Base-by-base conservation (phyloP, 352 stramenopile genomes). In the Globisporangium lucens region DNA sequence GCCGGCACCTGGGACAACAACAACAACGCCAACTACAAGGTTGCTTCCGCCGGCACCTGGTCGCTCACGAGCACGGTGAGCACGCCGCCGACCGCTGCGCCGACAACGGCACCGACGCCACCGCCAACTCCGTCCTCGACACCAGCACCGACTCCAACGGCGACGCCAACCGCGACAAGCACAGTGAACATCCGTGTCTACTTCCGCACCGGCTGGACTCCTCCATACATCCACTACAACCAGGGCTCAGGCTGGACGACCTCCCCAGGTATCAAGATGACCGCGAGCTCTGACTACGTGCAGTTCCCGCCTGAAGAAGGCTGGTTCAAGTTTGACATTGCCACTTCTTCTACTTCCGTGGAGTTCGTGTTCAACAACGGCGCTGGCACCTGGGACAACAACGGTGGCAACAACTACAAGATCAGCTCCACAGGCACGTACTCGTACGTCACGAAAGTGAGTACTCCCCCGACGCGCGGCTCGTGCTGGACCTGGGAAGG, bases 331-430 rank as follows among this genome's bases (percentile, higher is more conserved):
- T 79, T 76, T 36, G 68, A 66, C 46, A 47, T 85, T 35, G 56
- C 71, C 4, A 65, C 68, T 3, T 62, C 71, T 3, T 61, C 65
- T 0, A 67, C 68, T 0, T 36, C 35, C 13, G 41, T 84, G 33
- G 72, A 84, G 57, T 72, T 85, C 22, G 70, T 72, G 0, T 85
- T 85, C 62, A 83, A 82, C 47, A 71, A 84, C 56, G 74, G 77
- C 59, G 68, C 71, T 22, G 70, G 70, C 6, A 51, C 68, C 13
- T 88, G 77, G 79, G 79, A 85, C 60, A 80, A 72, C 68, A 83
- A 82, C 41, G 52, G 62, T 55, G 74, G 74, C 60, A 67, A 43
- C 36, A 85, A 85, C 68, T 83, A 83, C 73, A 75, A 76, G 35
- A 29, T 76, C 52, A 68, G 62, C 0, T 47, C 68, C 0, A 65